Conservation (phyloP, 257 asterid species). For the Fraxinus excelsior region DNA sequence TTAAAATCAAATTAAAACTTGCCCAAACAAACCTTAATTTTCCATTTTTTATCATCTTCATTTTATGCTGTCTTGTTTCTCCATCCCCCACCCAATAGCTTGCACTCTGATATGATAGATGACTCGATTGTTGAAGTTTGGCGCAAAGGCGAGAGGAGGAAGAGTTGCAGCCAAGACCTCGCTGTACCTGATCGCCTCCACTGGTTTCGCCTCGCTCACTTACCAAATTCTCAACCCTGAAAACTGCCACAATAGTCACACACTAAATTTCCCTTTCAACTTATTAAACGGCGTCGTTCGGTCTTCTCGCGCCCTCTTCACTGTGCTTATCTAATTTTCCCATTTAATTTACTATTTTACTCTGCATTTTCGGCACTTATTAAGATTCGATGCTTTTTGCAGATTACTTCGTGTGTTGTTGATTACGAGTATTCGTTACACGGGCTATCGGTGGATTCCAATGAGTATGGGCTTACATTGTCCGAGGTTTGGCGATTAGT, state of each 20-base stretch:
- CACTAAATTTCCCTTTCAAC: slow-evolving; percentile 36
- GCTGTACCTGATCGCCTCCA: slow-evolving; percentile 45
- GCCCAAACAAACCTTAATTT: too few species aligned
- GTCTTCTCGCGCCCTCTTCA: slow-evolving; percentile 73
- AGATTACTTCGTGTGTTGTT: slow-evolving; percentile 62
- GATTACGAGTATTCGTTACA: slow-evolving; percentile 77
- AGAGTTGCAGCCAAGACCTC: slow-evolving; percentile 25
- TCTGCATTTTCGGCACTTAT: not conserved
- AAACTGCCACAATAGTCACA: slow-evolving; percentile 11
- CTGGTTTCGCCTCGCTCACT: slow-evolving; percentile 54
- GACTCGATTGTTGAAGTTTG: slow-evolving; percentile 21
- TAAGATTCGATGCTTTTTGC: slow-evolving; percentile 12
- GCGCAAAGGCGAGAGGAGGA: slow-evolving; percentile 30
- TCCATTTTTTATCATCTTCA: not conserved
- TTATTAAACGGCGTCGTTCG: slow-evolving; percentile 72
- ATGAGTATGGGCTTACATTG: slow-evolving; percentile 47
- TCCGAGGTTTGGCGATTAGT: slow-evolving; percentile 52
- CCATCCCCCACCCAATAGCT: too few species aligned
- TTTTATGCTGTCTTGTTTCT: not conserved
- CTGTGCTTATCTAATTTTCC: slow-evolving; percentile 36
- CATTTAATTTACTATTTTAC: not conserved
- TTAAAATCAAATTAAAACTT: too few species aligned
- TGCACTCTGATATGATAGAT: not conserved
- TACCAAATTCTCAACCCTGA: slow-evolving; percentile 34
- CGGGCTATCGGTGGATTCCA: slow-evolving; percentile 46